Percentiles rank a stretch among this genome's conserved stretches.
phyloP scores from a whole-genome alignment of 1,284 basidiomycete genomes.

The Malassezia cuniculi region DNA sequence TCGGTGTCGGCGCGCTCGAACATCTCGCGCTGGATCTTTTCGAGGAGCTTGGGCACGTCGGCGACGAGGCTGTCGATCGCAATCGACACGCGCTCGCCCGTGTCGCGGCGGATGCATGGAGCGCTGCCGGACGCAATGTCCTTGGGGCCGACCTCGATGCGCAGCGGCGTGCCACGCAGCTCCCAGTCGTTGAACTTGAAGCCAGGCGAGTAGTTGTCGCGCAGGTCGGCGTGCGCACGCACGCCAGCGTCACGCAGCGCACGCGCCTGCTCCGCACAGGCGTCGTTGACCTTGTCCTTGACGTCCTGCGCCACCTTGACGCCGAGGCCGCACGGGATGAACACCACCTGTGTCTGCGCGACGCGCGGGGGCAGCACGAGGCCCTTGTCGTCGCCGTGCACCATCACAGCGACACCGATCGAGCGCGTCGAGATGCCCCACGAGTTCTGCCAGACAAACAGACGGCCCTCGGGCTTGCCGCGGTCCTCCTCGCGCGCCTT shows the following conservation, averaged over 20 bases:
- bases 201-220: conserved; percentile 91
- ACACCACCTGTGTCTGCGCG: conserved; percentile 75
- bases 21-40: conserved; percentile 81
- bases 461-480: conserved; percentile 49
- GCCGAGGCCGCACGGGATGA: conserved; percentile 85
- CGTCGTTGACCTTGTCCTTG: conserved; percentile 63
- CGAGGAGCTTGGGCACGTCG: conserved; percentile 52
- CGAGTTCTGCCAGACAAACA: conserved; percentile 92
- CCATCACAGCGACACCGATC: conserved; percentile 99
- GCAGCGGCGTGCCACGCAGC: conserved; percentile 73
- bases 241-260: conserved; percentile 54
- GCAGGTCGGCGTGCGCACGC: conserved; percentile 74
- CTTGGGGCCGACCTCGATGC: conserved; percentile 88
- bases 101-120: conserved; percentile 77
- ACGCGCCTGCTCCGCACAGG: conserved; percentile 53
- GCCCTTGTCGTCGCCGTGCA: conserved; percentile 95
- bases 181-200: conserved; percentile 99
- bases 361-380: conserved; percentile 89
- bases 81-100: conserved; percentile 48
- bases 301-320: conserved; percentile 44
- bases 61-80: conserved; percentile 15
- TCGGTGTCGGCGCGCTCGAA: conserved; percentile 62
- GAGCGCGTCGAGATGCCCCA: conserved; percentile 95
- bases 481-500: conserved; percentile 34
- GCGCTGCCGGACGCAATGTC: conserved; percentile 76